phyloP scores from a whole-genome alignment of 1,284 basidiomycete genomes.

The Puccinia novopanici region DNA sequence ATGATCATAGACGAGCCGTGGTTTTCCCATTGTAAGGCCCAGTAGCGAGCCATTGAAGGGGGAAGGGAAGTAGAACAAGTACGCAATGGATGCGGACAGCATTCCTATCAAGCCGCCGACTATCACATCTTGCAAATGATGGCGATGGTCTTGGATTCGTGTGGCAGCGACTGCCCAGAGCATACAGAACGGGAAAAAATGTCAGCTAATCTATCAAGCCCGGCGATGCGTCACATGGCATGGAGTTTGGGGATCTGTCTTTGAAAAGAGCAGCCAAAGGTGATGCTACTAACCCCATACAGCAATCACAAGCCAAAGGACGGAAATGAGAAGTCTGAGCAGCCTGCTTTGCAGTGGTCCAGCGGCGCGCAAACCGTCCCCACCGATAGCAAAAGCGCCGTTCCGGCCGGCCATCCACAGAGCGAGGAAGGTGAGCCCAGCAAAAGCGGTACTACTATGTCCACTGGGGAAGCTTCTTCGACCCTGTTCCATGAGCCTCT shows the following conservation, averaged over 20 bases:
- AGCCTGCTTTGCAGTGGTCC: conserved; percentile 49
- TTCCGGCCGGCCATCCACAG: conserved; percentile 49
- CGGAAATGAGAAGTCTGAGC: conserved; percentile 35
- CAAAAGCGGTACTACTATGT: conserved; percentile 41
- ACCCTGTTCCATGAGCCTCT: conserved; percentile 44
- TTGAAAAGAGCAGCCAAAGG: conserved; percentile 18
- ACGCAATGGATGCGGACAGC: conserved; percentile 31
- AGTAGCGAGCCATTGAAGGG: conserved; percentile 45
- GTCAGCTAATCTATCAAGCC: neutral
- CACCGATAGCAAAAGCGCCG: conserved; percentile 46
- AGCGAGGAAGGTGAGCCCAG: conserved; percentile 38
- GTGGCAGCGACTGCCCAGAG: conserved; percentile 25
- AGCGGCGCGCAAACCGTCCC: conserved; percentile 31
- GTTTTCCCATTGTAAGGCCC: conserved; percentile 43
- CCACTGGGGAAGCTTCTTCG: conserved; percentile 49
- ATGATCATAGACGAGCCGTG: conserved; percentile 39
- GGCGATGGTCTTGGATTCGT: conserved; percentile 43
- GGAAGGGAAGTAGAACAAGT: conserved; percentile 49
- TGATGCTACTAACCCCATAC: conserved; percentile 30
- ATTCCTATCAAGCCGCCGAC: conserved; percentile 45
- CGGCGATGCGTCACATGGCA: neutral
- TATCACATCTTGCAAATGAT: conserved; percentile 44
- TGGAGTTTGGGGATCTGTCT: neutral
- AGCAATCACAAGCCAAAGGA: conserved; percentile 41
- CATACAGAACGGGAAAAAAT: neutral